Evolutionary conservation across 352 stramenopile genomes (phyloP), one percentile per base, ranked within the genome.

Genomic region (Pythium pectinolyticum): DNA sequence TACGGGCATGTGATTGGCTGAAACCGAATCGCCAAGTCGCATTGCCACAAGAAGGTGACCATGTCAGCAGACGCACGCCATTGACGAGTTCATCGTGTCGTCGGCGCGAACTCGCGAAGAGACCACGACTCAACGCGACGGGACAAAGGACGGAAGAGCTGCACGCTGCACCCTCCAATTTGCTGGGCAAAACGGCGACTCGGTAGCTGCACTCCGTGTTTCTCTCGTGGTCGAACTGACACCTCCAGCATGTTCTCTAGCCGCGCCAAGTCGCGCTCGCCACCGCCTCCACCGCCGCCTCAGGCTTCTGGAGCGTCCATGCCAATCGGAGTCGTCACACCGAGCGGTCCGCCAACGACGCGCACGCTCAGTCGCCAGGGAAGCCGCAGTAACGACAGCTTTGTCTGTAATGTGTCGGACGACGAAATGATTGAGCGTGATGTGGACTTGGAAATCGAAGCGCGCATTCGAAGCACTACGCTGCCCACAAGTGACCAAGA

Each of bases 391-490:
- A 66, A 72, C 39, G 60, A 59, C 53, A 69, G 74, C 61, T 74
- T 80, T 32, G 67, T 78, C 24, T 72, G 62, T 73, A 84, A 80
- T 58, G 75, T 82, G 30, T 88, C 78, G 46, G 76, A 84, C 54
- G 80, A 87, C 61, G 78, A 87, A 51, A 73, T 81, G 17, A 63
- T 86, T 25, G 80, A 91, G 67, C 73, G 82, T 14, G 82, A 89
- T 56, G 86, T 88, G 17, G 82, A 91, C 70, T 57, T 84, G 30
- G 80, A 89, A 61, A 91, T 91, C 43, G 78, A 90, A 54, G 79
- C 78, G 47, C 77, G 77, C 25, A 69, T 81, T 41, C 77, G 69
- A 40, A 67, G 61, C 43, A 57, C 47, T 47, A 72, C 65, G 55
- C 52, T 69, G 31, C 63, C 66, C 15, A 49, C 34, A 52, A 68